Conservation (phyloP, 2,329 filamentous ascomycete genomes). For the Fusarium tupiense region DNA sequence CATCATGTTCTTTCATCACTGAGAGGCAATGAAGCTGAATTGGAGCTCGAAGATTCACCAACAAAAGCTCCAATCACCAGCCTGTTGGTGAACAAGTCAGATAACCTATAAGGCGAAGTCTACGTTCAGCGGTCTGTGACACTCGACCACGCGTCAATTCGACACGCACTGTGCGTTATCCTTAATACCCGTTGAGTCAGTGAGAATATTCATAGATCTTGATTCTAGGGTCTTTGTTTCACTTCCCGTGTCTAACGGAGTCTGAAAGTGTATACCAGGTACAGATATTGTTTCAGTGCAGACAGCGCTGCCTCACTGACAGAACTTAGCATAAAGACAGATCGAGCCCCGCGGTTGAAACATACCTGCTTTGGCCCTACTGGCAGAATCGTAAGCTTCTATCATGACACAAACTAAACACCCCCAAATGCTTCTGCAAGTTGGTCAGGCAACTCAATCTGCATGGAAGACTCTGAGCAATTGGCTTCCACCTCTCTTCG, state of each 20-base stretch:
- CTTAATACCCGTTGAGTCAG: neutral
- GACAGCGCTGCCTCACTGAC: neutral
- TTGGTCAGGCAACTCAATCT: neutral
- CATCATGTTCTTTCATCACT: neutral
- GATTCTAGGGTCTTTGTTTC: neutral
- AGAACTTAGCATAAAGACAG: neutral
- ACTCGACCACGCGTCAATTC: neutral
- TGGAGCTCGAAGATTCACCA: neutral
- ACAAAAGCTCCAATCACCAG: neutral
- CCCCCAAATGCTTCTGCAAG: neutral
- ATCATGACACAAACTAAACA: neutral
- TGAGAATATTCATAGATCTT: neutral
- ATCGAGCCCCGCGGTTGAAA: neutral
- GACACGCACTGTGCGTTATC: neutral
- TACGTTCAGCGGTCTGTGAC: no score
- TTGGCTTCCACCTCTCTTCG: neutral
- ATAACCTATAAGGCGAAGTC: no score
- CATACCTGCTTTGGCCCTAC: accelerated
- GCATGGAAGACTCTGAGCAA: neutral
- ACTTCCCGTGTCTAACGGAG: neutral
- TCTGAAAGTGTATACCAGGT: neutral
- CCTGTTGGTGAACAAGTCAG: no score
- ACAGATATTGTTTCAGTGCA: neutral
- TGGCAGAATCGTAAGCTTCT: no score
- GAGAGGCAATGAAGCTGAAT: neutral